These are phyloP conservation scores for Cyclotella atomus DNA, from an alignment of 108 stramenopile genomes.

Conservation along the genomic window DNA sequence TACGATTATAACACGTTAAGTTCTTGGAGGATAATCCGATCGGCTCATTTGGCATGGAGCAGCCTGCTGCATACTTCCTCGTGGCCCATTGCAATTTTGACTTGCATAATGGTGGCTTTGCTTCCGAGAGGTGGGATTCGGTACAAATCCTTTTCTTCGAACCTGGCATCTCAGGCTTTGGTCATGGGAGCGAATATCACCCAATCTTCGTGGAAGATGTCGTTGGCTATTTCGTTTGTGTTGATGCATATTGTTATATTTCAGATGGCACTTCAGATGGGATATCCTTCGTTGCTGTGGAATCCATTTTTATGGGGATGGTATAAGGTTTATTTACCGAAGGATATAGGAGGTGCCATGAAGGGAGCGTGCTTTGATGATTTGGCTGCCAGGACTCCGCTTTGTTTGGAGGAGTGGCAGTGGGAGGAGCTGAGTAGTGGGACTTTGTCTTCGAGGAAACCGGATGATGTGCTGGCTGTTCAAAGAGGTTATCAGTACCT, in stretches of 20 bases:
- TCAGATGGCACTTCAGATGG: slow-evolving; percentile 45
- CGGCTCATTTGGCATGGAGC: slow-evolving; percentile 5
- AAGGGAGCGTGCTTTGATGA: slow-evolving; percentile 40
- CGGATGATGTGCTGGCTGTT: slow-evolving; percentile 52
- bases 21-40: neutral
- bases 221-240: slow-evolving; percentile 18
- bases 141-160: neutral
- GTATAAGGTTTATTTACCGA: slow-evolving; percentile 41
- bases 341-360: slow-evolving; percentile 7
- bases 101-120: neutral
- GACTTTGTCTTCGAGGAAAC: slow-evolving; percentile 38
- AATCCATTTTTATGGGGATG: slow-evolving; percentile 52
- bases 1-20: neutral
- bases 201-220: slow-evolving; percentile 46
- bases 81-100: neutral
- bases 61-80: neutral
- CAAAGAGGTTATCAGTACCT: slow-evolving; percentile 47
- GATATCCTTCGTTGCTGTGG: slow-evolving; percentile 33
- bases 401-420: slow-evolving; percentile 40
- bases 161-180: neutral
- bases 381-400: slow-evolving; percentile 10
- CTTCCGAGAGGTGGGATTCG: slow-evolving; percentile 4
- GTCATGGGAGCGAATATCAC: slow-evolving; percentile 19
- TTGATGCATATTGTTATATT: slow-evolving; percentile 18
- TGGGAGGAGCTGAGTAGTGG: slow-evolving; percentile 52